Evolutionary conservation across 1,284 basidiomycete genomes (phyloP).

Genomic region (Heterobasidion occidentale): DNA sequence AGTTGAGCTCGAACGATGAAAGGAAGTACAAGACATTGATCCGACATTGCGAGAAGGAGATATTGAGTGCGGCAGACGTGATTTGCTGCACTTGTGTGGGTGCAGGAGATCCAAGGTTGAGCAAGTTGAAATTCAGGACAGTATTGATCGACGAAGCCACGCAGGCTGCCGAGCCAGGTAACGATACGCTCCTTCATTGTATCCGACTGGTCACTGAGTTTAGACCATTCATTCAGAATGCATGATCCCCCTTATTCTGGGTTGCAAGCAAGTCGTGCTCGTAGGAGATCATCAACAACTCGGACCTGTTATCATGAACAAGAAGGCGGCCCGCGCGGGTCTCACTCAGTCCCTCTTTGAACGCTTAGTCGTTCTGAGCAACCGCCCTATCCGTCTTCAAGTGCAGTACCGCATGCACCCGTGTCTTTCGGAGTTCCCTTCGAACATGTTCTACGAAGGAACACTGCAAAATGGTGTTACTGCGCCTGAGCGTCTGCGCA

Average conservation of each 20-base stretch:
- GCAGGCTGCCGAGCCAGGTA: slow-evolving; percentile 95
- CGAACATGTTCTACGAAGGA: slow-evolving; percentile 99
- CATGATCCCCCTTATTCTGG: slow-evolving; percentile 98
- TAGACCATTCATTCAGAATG: slow-evolving; percentile 56
- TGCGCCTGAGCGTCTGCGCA: slow-evolving; percentile 92
- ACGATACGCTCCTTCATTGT: slow-evolving; percentile 21
- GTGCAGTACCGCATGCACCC: slow-evolving; percentile 99
- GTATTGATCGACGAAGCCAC: slow-evolving; percentile 99
- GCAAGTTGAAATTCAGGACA: slow-evolving; percentile 96
- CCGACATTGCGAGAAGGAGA: slow-evolving; percentile 94
- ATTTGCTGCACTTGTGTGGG: slow-evolving; percentile 99
- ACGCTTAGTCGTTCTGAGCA: slow-evolving; percentile 90
- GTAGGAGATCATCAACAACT: slow-evolving; percentile 98
- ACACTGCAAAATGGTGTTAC: slow-evolving; percentile 99
- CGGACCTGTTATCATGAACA: slow-evolving; percentile 99
- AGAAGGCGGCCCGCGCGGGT: slow-evolving; percentile 97
- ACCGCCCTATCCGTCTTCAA: slow-evolving; percentile 95
- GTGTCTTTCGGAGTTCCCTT: slow-evolving; percentile 97
- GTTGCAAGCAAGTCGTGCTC: slow-evolving; percentile 97
- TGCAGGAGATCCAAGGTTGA: slow-evolving; percentile 91
- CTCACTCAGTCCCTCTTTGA: slow-evolving; percentile 98
- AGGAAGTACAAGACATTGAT: slow-evolving; percentile 96
- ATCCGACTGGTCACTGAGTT: slow-evolving; percentile 7
- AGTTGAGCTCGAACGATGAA: slow-evolving; percentile 94
- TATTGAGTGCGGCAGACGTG: slow-evolving; percentile 90